A percentile compares a stretch with the other conserved stretches of the same genome.
Evolutionary conservation across 2,329 filamentous ascomycete genomes (phyloP).

Genomic region (Cladorrhinum sp.): DNA sequence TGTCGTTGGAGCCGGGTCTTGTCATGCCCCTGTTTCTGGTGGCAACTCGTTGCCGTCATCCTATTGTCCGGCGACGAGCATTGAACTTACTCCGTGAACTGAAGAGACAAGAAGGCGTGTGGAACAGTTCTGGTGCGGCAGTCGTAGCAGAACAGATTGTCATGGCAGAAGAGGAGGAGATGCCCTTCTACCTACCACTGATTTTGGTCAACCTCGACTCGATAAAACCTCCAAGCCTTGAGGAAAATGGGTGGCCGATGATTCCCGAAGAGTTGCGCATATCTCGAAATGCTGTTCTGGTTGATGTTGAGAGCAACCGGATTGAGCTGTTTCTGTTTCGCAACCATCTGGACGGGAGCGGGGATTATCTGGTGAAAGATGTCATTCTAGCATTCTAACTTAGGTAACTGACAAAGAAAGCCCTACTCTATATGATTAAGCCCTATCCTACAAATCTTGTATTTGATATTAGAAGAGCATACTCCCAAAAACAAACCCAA

Average conservation of each 20-base stretch:
- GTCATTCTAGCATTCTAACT: background rate
- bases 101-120: conserved; percentile 35
- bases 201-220: background rate
- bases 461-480: background rate
- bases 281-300: background rate
- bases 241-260: background rate
- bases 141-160: conserved; percentile 27
- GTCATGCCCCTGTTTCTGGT: conserved; percentile 32
- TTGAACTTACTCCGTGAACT: conserved; percentile 26
- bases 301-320: background rate
- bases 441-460: too few species aligned
- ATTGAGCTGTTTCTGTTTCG: conserved; percentile 1
- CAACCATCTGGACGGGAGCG: background rate
- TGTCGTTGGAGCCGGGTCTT: conserved; percentile 35
- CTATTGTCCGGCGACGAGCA: conserved; percentile 29
- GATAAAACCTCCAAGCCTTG: background rate
- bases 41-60: conserved; percentile 32
- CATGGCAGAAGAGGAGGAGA: conserved; percentile 20
- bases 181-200: conserved; percentile 11
- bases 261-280: background rate
- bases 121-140: conserved; percentile 32
- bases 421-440: too few species aligned
- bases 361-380: background rate
- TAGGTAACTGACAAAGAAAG: too few species aligned
- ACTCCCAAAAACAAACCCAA: background rate